phyloP scores from a whole-genome alignment of 2,329 filamentous ascomycete genomes.

The Cadophora sp. region DNA sequence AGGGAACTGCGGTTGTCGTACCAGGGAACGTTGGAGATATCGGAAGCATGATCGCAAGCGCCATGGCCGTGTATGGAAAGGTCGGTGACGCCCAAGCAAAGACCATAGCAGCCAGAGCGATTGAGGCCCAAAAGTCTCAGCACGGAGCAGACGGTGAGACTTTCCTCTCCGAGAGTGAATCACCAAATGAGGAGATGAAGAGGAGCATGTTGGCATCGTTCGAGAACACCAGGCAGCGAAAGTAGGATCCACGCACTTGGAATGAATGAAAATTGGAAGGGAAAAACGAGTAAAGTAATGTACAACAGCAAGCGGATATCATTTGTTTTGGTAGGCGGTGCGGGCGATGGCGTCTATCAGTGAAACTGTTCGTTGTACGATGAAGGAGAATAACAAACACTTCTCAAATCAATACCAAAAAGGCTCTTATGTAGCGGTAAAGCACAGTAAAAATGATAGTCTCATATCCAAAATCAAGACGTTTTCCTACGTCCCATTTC shows the following conservation, averaged over 20 bases:
- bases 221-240: constrained; percentile 47
- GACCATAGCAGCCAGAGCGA: constrained; percentile 62
- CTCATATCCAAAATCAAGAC: constrained; percentile 19
- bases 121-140: constrained; percentile 50
- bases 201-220: constrained; percentile 57
- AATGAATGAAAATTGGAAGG: background rate
- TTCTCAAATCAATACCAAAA: constrained; percentile 28
- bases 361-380: constrained; percentile 22
- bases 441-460: constrained; percentile 25
- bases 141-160: constrained; percentile 36
- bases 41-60: constrained; percentile 94
- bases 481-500: background rate
- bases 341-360: constrained; percentile 25
- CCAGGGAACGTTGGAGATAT: constrained; percentile 98
- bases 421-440: constrained; percentile 17
- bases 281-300: constrained; percentile 25
- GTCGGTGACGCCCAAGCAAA: constrained; percentile 82
- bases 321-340: constrained; percentile 21
- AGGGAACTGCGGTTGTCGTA: constrained; percentile 94
- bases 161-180: constrained; percentile 36
- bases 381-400: constrained; percentile 29
- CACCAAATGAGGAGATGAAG: constrained; percentile 51
- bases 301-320: constrained; percentile 31
- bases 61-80: constrained; percentile 94
- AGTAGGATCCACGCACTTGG: constrained; percentile 23